A percentile compares a stretch with the other conserved stretches of the same genome.
These are phyloP conservation scores for Chrysosporium queenslandicum DNA, from an alignment of 2,329 filamentous ascomycete species.

Conservation along the genomic window DNA sequence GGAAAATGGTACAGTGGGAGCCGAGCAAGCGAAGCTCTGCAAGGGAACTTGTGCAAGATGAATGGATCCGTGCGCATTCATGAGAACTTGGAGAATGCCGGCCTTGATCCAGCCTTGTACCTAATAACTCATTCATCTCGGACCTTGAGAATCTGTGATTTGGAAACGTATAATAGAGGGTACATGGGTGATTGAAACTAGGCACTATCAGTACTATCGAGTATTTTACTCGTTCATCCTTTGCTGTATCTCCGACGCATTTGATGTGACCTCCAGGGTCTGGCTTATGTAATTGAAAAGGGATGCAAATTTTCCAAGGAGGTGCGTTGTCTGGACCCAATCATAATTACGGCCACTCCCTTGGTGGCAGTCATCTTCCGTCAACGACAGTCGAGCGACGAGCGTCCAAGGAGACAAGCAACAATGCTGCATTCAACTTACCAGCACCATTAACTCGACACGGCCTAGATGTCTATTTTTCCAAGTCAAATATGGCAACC, in stretches of 20 bases:
- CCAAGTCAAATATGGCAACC: constrained; percentile 39
- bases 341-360: no score
- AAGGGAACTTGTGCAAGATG: constrained; percentile 23
- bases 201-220: no score
- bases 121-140: not conserved
- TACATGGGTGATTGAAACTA: no score
- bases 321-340: no score
- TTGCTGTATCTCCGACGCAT: constrained; percentile 9
- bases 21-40: constrained; percentile 25
- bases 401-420: no score
- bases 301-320: no score
- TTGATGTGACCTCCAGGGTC: no score
- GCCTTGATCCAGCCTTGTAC: constrained; percentile 1
- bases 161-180: not conserved
- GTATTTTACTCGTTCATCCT: not conserved
- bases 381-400: no score
- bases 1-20: constrained; percentile 20
- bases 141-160: constrained; percentile 3
- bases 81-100: constrained; percentile 4
- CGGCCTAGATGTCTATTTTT: not conserved
- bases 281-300: no score
- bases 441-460: not conserved
- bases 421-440: not conserved
- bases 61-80: constrained; percentile 21
- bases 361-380: no score